Base-by-base conservation (phyloP, 2,329 filamentous ascomycete species). In the Aspergillus fischeri region DNA sequence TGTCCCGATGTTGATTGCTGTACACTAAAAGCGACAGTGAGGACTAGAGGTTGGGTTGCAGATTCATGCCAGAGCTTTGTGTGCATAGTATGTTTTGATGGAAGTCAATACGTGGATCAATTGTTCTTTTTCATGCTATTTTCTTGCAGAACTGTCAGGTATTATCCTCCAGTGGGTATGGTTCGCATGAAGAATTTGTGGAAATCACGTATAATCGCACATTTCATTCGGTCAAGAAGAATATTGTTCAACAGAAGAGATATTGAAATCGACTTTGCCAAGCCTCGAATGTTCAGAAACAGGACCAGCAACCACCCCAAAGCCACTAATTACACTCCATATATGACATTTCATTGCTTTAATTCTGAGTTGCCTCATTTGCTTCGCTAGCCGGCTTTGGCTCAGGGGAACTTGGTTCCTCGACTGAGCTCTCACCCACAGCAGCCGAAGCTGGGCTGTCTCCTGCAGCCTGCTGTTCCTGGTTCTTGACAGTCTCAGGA, bases 401-500 rank as follows among this genome's bases (percentile, higher is more conserved):
- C 60, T 76, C 72, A 21, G 68, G 70, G 48, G 72, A 70, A 38
- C 68, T 66, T 14, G 69, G 66, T 51, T 69, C 64, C 54, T 75
- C 71, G 38, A 70, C 67, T 2, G 72, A 76, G 60, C 69, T 73
- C 57, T 70, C 73, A 62, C 71, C 71, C 21, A 70, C 70, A n/a
- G 60, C 72, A 48, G 69, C 73, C 8, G 73, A 75, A 47, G 76
- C 76, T 54, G 76, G 76, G 53, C 70, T 71, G 58, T 74, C 72
- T 51, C 64, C 72, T 8, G 68, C 65, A 28, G 66, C 66, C 27
- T 67, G 70, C 41, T 73, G 71, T 25, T 70, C 67, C n/a, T 69
- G 64, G 20, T 76, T 75, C 17, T 74, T 74, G 25, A 74, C 73
- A 10, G 83, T 86, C 63, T 82, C 81, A 0, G 83, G 83, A 60